These are phyloP conservation scores for Sedum album DNA, from an alignment of 164 flowering plant genomes.

Conservation along the genomic window DNA sequence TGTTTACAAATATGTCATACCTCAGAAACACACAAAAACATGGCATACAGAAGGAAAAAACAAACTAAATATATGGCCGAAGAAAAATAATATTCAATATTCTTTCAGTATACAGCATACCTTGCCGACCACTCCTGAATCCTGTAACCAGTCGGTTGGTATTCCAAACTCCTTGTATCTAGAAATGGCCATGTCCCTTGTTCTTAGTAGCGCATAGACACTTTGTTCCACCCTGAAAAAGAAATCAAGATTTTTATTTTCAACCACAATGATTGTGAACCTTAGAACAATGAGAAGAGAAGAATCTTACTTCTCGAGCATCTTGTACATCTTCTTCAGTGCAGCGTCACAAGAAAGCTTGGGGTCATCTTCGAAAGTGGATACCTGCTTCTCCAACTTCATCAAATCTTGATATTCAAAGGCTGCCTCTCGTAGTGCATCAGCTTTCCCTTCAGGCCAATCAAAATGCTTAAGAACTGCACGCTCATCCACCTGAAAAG, in stretches of 20 bases:
- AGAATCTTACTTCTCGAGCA: conserved; percentile 88
- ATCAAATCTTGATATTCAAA: conserved; percentile 85
- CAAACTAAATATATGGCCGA: background rate
- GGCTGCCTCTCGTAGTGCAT: conserved; percentile 93
- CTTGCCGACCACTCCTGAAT: conserved; percentile 91
- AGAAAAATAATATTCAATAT: no score
- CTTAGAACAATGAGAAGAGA: background rate
- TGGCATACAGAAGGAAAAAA: no score
- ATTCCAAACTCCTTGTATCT: conserved; percentile 85
- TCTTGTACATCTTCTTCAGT: conserved; percentile 86
- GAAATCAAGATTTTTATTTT: background rate
- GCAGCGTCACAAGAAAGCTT: conserved; percentile 79
- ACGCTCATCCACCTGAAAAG: conserved; percentile 80
- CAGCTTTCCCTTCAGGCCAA: conserved; percentile 99
- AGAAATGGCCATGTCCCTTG: conserved; percentile 89
- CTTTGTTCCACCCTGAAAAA: conserved; percentile 78
- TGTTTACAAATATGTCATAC: no score
- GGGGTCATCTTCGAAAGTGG: conserved; percentile 78
- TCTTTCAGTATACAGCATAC: conserved; percentile 24
- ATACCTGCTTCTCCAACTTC: conserved; percentile 69
- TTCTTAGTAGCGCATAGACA: conserved; percentile 81
- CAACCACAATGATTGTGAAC: background rate
- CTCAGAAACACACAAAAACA: no score
- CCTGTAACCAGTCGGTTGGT: conserved; percentile 80
- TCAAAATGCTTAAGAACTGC: conserved; percentile 98